Percentiles rank a stretch among this genome's conserved stretches.
phyloP scores from a whole-genome alignment of 805 yeast species.

The Cyberlindnera misumaiensis region DNA sequence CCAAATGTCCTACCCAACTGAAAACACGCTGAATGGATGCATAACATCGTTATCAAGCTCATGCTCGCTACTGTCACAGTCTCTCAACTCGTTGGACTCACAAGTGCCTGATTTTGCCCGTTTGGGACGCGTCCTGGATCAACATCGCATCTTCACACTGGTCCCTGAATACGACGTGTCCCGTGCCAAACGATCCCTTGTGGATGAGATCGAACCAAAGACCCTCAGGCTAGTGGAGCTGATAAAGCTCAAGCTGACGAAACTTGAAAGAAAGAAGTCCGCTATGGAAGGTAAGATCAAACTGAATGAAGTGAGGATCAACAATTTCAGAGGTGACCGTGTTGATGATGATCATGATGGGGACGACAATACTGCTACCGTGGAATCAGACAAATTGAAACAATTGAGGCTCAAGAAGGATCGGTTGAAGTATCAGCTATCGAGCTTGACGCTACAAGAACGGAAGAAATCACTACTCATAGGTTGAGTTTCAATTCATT shows the following conservation, averaged over 20 bases:
- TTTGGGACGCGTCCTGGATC: slow-evolving; percentile 33
- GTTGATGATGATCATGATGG: slow-evolving; percentile 12
- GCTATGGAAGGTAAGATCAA: slow-evolving; percentile 32
- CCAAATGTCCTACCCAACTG: slow-evolving; percentile 1
- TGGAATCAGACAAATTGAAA: slow-evolving; percentile 32
- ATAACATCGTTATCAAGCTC: slow-evolving; percentile 30
- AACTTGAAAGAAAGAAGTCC: slow-evolving; percentile 28
- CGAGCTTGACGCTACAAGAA: slow-evolving; percentile 22
- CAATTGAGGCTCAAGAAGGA: slow-evolving; percentile 37
- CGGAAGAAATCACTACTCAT: slow-evolving; percentile 9
- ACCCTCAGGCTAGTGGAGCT: slow-evolving; percentile 26
- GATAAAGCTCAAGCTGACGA: slow-evolving; percentile 28
- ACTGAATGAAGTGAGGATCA: slow-evolving; percentile 34
- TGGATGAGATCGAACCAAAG: slow-evolving; percentile 36
- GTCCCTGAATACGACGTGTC: slow-evolving; percentile 42
- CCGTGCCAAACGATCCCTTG: slow-evolving; percentile 32
- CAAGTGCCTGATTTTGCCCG: slow-evolving; percentile 34
- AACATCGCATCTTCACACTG: slow-evolving; percentile 42
- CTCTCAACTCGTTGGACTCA: slow-evolving; percentile 26
- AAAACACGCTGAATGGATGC: slow-evolving; percentile 23
- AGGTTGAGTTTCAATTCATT: not conserved
- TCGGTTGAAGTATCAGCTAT: slow-evolving; percentile 34
- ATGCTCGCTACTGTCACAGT: slow-evolving; percentile 27
- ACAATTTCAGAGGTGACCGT: slow-evolving; percentile 18
- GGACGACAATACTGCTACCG: slow-evolving; percentile 27